A percentile compares a stretch with the other conserved stretches of the same genome.
phyloP scores from a whole-genome alignment of 2,329 filamentous ascomycete species.

The Pseudocercospora ulei region DNA sequence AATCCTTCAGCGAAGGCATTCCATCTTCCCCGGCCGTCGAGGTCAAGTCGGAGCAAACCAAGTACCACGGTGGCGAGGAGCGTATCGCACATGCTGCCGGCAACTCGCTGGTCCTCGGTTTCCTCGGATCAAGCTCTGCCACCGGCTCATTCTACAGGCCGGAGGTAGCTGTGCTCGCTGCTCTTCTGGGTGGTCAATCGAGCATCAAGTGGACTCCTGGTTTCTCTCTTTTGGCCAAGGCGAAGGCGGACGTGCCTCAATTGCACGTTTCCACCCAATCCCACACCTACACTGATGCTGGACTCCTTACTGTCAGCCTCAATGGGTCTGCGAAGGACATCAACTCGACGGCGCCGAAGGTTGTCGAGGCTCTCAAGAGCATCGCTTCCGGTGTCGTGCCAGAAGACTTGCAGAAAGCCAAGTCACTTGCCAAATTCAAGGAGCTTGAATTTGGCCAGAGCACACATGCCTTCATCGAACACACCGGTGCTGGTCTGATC shows the following conservation, averaged over 20 bases:
- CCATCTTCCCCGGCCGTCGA: conserved; percentile 46
- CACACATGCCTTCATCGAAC: conserved; percentile 64
- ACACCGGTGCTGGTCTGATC: conserved; percentile 75
- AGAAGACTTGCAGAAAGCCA: conserved; percentile 84
- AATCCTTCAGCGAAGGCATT: conserved; percentile 70
- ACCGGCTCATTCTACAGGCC: conserved; percentile 70
- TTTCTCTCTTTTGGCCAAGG: conserved; percentile 82
- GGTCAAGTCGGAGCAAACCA: conserved; percentile 56
- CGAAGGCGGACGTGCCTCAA: conserved; percentile 55
- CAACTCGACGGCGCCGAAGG: conserved; percentile 61
- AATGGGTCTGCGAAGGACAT: conserved; percentile 65
- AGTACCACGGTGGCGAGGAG: conserved; percentile 94
- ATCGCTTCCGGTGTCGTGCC: conserved; percentile 61
- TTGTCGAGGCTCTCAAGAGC: conserved; percentile 72
- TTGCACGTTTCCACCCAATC: conserved; percentile 65
- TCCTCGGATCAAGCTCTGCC: conserved; percentile 76
- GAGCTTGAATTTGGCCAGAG: conserved; percentile 74
- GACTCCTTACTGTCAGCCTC: conserved; percentile 75
- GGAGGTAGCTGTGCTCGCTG: conserved; percentile 74
- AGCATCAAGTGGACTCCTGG: conserved; percentile 92
- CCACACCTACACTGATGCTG: conserved; percentile 83
- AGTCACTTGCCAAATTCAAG: conserved; percentile 87
- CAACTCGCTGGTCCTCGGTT: conserved; percentile 80
- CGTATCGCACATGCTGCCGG: conserved; percentile 66
- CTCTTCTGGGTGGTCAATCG: conserved; percentile 81